These are phyloP conservation scores for Trapa incisa DNA, from an alignment of 345 rosid species.

Conservation along the genomic window DNA sequence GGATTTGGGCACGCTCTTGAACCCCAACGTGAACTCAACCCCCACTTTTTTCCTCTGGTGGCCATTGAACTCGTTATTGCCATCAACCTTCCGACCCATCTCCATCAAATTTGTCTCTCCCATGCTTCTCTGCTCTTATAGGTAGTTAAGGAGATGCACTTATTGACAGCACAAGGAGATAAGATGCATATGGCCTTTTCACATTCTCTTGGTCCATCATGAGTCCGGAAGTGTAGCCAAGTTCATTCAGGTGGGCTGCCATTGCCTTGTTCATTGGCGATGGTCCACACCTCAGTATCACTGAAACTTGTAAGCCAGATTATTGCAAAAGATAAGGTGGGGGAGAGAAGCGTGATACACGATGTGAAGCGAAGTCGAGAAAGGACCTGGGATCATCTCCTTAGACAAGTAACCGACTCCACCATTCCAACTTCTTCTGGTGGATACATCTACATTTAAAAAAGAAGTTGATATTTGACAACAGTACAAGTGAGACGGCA, in stretches of 20 bases:
- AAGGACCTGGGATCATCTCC: slow-evolving; percentile 54
- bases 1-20: too few relatives aligned
- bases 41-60: too few relatives aligned
- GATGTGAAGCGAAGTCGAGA: background rate
- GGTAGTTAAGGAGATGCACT: too few relatives aligned
- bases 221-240: slow-evolving; percentile 27
- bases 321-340: background rate
- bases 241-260: slow-evolving; percentile 42
- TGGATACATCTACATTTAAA: slow-evolving; percentile 44
- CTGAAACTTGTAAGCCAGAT: background rate
- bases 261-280: slow-evolving; percentile 62
- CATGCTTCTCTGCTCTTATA: too few relatives aligned
- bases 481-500: too few relatives aligned
- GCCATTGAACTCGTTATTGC: too few relatives aligned
- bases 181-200: too few relatives aligned
- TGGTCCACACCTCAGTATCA: slow-evolving; percentile 53
- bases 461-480: background rate
- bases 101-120: too few relatives aligned
- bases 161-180: too few relatives aligned
- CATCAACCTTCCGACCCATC: too few relatives aligned
- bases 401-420: slow-evolving; percentile 50
- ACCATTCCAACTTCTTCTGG: slow-evolving; percentile 51
- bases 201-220: too few relatives aligned
- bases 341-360: background rate
- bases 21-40: too few relatives aligned